A percentile compares a stretch with the other conserved stretches of the same genome.
phyloP scores from a whole-genome alignment of 2,329 filamentous ascomycete genomes.

The Piedraia hortae region DNA sequence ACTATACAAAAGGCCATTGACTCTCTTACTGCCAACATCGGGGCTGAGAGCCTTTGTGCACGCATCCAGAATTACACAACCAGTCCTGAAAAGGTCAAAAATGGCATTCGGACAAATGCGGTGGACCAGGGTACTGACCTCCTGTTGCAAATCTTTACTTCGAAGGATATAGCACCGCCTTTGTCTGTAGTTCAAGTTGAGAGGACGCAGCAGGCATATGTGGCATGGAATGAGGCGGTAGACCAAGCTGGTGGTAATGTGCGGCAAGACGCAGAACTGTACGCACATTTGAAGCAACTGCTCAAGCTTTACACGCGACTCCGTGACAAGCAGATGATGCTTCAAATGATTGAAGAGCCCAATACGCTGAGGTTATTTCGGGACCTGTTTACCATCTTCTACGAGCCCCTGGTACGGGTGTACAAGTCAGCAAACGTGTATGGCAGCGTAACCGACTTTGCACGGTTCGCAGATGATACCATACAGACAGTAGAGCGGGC shows the following conservation, averaged over 20 bases:
- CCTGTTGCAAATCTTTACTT: slow-evolving; percentile 59
- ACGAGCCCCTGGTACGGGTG: slow-evolving; percentile 83
- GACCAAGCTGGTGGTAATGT: slow-evolving; percentile 76
- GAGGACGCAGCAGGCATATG: slow-evolving; percentile 76
- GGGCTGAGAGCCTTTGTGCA: slow-evolving; percentile 47
- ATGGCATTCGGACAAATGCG: slow-evolving; percentile 46
- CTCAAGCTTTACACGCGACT: slow-evolving; percentile 77
- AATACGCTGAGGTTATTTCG: slow-evolving; percentile 91
- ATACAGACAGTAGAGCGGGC: slow-evolving; percentile 49
- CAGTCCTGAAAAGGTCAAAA: slow-evolving; percentile 46
- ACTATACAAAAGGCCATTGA: slow-evolving; percentile 73
- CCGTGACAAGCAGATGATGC: slow-evolving; percentile 92
- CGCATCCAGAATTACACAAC: slow-evolving; percentile 64
- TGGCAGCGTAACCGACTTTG: slow-evolving; percentile 89
- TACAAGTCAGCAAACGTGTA: slow-evolving; percentile 99
- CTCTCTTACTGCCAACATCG: slow-evolving; percentile 44
- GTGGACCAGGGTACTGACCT: slow-evolving; percentile 49
- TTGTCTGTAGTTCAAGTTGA: slow-evolving; percentile 51
- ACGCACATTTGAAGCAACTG: slow-evolving; percentile 82
- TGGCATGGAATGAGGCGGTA: slow-evolving; percentile 83
- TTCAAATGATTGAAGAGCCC: slow-evolving; percentile 79
- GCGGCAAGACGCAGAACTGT: slow-evolving; percentile 68
- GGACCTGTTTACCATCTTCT: slow-evolving; percentile 95
- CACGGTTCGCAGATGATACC: slow-evolving; percentile 73
- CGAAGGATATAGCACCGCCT: slow-evolving; percentile 44